A percentile compares a stretch with the other conserved stretches of the same genome.
phyloP scores from a whole-genome alignment of 2,329 filamentous ascomycete genomes.

The Beauveria scarabaeidicola region DNA sequence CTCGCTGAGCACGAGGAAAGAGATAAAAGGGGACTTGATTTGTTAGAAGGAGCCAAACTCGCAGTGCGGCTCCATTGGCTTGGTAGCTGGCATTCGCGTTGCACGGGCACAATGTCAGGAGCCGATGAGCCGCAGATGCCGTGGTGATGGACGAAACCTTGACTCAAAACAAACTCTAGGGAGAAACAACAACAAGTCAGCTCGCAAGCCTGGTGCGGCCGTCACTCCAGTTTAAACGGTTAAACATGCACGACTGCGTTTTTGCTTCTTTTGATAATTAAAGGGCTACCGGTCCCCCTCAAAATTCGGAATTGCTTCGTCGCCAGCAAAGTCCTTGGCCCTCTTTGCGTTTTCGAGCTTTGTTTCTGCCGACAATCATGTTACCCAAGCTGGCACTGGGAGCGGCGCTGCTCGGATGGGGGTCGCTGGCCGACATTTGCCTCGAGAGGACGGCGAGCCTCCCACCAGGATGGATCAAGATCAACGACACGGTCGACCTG shows the following conservation, averaged over 20 bases:
- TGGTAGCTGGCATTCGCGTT: background rate
- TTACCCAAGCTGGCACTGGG: background rate
- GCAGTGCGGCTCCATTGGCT: background rate
- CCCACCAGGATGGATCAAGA: slow-evolving; percentile 12
- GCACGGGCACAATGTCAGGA: background rate
- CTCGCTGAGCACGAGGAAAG: background rate
- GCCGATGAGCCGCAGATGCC: background rate
- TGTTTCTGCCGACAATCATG: background rate
- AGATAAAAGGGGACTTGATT: background rate
- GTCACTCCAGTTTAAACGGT: too few relatives aligned
- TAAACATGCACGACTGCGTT: background rate
- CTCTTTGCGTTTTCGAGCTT: background rate
- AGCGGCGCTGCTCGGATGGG: slow-evolving; percentile 5
- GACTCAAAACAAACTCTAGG: background rate
- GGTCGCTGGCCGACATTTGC: slow-evolving; percentile 2
- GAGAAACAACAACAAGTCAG: background rate
- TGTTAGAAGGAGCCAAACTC: background rate
- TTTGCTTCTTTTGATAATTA: background rate
- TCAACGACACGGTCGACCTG: slow-evolving; percentile 15
- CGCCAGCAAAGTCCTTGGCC: too few relatives aligned
- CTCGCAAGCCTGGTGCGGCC: background rate
- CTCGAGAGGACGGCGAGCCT: slow-evolving; percentile 8
- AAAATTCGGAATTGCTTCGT: background rate
- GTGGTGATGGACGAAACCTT: background rate
- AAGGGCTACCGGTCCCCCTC: background rate